These are phyloP conservation scores for Globisporangium carolinianum DNA, from an alignment of 352 stramenopile genomes.

Conservation along the genomic window DNA sequence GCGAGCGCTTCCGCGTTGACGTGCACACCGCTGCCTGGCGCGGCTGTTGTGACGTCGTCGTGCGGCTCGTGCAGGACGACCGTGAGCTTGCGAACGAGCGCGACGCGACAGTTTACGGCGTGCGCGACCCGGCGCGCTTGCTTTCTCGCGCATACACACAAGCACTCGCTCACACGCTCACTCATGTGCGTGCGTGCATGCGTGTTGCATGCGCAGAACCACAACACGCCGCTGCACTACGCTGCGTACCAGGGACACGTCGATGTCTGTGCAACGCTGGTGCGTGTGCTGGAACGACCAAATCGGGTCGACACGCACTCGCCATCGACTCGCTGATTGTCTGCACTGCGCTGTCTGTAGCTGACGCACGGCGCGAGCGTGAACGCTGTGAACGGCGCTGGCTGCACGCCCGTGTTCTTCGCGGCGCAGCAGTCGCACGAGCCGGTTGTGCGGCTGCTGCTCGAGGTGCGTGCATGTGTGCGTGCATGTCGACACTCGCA, in stretches of 20 bases:
- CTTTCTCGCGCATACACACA: not conserved
- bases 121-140: conserved; percentile 10
- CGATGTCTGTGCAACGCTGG: conserved; percentile 31
- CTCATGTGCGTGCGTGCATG: not conserved
- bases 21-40: conserved; percentile 58
- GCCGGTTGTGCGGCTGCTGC: conserved; percentile 33
- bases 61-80: conserved; percentile 30
- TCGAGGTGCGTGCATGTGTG: conserved; percentile 27
- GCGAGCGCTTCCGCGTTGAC: conserved; percentile 57
- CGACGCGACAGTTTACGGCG: conserved; percentile 48
- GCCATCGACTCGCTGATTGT: not conserved
- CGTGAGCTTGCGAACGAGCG: conserved; percentile 31
- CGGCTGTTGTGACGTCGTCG: conserved; percentile 33
- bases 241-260: conserved; percentile 60
- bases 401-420: conserved; percentile 70
- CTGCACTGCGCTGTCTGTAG: conserved; percentile 6
- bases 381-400: conserved; percentile 41
- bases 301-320: not conserved
- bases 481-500: not conserved
- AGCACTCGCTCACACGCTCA: not conserved
- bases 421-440: conserved; percentile 48
- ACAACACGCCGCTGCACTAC: conserved; percentile 69
- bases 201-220: conserved; percentile 18
- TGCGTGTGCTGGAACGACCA: conserved; percentile 10
- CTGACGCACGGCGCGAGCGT: conserved; percentile 44